Base-by-base conservation (phyloP, 495 filamentous ascomycete genomes). In the Friedmanniomyces simplex region DNA sequence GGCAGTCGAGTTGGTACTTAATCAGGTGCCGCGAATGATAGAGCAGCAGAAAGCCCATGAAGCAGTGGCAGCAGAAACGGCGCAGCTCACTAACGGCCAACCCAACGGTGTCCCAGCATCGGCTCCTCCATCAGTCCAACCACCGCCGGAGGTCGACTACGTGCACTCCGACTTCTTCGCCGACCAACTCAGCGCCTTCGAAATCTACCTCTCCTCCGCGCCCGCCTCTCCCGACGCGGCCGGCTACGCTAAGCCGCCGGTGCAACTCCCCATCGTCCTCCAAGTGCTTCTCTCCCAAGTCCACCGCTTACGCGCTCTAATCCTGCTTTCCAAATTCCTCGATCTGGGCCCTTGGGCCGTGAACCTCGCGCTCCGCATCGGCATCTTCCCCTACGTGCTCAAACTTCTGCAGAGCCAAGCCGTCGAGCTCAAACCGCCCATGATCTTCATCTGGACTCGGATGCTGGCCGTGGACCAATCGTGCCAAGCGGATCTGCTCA, bases 401-500 rank as follows among this genome's bases (percentile, higher is more conserved):
- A 97, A 97, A 68, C 76, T 99, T 36, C 76, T 99, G 24, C 94
- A 97, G 66, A 97, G 94, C 8, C 90, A 91, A 47, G 93, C 93
- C 0, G 79, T 88, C 47, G 93, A 99, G 68, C 73, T 99, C 50
- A 97, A 97, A 66, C 91, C 93, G 0, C 91, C 96, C 25, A 96
- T 99, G 91, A 90, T 99, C 20, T 99, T 97, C 71, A 99, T 99
- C 59, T 99, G 93, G 93, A 89, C 94, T 12, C 81, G 93, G 50
- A 91, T 99, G 37, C 83, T 99, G 61, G 93, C 93, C 39, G 94
- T 99, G 20, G 93, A 97, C 63, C 81, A 90, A 57, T 86, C 86
- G 11, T 95, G 93, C 65, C 93, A 99, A 68, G 79, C 81, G 39
- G 93, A 97, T 68, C 74, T 99, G 2, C 77, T 99, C 55, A 64